Conservation (phyloP, 2,329 filamentous ascomycete species). For the Aureobasidium vineae region DNA sequence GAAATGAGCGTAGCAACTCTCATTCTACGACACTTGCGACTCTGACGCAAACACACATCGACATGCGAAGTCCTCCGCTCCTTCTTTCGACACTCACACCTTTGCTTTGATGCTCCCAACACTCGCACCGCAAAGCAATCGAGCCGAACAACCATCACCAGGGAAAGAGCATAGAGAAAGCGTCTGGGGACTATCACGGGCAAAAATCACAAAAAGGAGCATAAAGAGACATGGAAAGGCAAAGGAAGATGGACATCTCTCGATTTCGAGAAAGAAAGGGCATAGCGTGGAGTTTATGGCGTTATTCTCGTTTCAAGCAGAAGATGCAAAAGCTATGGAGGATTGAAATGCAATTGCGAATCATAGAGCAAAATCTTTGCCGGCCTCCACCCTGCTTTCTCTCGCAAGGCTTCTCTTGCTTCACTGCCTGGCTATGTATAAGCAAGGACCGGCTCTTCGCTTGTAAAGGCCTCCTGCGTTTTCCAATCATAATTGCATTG, state of each 20-base stretch:
- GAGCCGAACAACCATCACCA: too few species aligned
- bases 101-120: too few species aligned
- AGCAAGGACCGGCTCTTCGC: not conserved
- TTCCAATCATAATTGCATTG: not conserved
- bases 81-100: too few species aligned
- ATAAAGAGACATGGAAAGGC: not conserved
- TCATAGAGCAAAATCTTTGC: not conserved
- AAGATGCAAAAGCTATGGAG: not conserved
- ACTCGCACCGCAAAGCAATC: too few species aligned
- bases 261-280: not conserved
- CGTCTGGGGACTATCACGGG: not conserved
- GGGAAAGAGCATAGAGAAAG: too few species aligned
- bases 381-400: not conserved
- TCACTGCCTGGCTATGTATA: not conserved
- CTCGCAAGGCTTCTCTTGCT: not conserved
- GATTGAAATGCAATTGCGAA: not conserved
- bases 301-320: not conserved
- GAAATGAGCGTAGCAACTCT: conserved; percentile 65
- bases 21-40: too few species aligned
- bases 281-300: conserved; percentile 21
- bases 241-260: not conserved
- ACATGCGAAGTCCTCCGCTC: too few species aligned
- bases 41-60: too few species aligned
- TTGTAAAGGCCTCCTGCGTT: not conserved
- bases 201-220: not conserved